phyloP scores from a whole-genome alignment of 768 basidiomycete genomes.

The Lentinus brumalis region DNA sequence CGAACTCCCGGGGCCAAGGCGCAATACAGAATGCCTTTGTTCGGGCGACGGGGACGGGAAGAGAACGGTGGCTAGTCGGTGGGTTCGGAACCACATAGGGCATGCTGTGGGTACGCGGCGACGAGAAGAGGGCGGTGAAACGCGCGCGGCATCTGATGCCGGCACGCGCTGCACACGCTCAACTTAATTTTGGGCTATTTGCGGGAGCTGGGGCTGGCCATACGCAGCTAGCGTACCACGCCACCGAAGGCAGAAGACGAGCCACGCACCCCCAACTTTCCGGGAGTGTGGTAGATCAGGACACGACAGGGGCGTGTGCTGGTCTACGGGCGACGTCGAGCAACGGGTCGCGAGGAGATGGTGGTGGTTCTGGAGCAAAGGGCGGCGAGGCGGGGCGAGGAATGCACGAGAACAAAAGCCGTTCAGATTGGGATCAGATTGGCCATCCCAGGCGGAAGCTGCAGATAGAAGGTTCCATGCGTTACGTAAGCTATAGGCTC shows the following conservation, averaged over 20 bases:
- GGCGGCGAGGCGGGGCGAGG: background rate
- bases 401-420: constrained; percentile 12
- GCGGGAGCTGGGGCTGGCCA: constrained; percentile 12
- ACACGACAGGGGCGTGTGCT: constrained; percentile 14
- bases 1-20: constrained; percentile 10
- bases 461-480: constrained; percentile 22
- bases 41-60: constrained; percentile 3
- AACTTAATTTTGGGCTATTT: constrained; percentile 19
- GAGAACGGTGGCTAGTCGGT: constrained; percentile 12
- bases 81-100: constrained; percentile 10
- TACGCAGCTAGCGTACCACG: constrained; percentile 20
- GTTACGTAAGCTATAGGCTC: constrained; percentile 27
- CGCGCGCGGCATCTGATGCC: constrained; percentile 26
- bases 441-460: constrained; percentile 14
- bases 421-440: constrained; percentile 23
- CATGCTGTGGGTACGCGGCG: constrained; percentile 12
- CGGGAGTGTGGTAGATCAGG: constrained; percentile 15
- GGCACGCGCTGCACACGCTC: constrained; percentile 16
- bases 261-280: constrained; percentile 18
- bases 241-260: constrained; percentile 11
- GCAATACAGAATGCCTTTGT: constrained; percentile 7
- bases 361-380: background rate
- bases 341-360: background rate
- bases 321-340: background rate
- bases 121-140: constrained; percentile 20